These are phyloP conservation scores for Daucus carota DNA, from an alignment of 129 eudicot genomes.

Conservation along the genomic window DH1_v3.0 NC_030384.2:41813501-41814000, in stretches of 20 bases:
- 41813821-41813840: constrained; percentile 63
- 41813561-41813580: constrained; percentile 90
- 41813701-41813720: constrained; percentile 89
- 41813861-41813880: constrained; percentile 97
- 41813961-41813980: constrained; percentile 44
- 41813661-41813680: background rate
- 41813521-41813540: constrained; percentile 85
- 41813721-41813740: constrained; percentile 79
- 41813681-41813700: constrained; percentile 73
- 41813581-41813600: constrained; percentile 67
- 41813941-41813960: constrained; percentile 84
- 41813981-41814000: background rate
- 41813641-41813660: background rate
- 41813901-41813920: constrained; percentile 69
- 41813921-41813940: constrained; percentile 40
- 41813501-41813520: constrained; percentile 74
- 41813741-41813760: constrained; percentile 93
- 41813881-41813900: constrained; percentile 90
- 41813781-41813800: constrained; percentile 82
- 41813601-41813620: background rate
- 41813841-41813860: constrained; percentile 87
- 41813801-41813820: constrained; percentile 88
- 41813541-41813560: constrained; percentile 74
- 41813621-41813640: background rate
- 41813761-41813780: constrained; percentile 85